A percentile compares a stretch with the other conserved stretches of the same genome.
Conservation (phyloP, 164 flowering plant species). For the Sextonia rubra region DNA sequence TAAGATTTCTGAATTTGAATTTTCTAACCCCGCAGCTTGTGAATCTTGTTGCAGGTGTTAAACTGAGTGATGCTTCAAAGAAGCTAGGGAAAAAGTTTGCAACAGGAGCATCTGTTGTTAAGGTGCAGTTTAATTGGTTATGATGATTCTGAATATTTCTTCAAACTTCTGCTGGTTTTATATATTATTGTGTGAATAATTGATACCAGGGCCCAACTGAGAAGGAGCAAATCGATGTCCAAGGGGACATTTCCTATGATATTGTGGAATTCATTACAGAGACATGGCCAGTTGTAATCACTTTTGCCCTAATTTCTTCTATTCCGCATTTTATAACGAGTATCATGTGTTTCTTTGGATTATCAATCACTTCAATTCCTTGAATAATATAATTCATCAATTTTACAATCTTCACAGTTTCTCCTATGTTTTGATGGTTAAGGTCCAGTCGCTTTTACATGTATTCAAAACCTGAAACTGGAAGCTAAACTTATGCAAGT, state of each 20-base stretch:
- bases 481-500: no score
- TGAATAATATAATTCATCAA: no score
- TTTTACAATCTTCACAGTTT: background rate
- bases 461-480: no score
- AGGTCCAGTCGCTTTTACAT: background rate
- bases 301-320: conserved; percentile 2
- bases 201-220: conserved; percentile 82
- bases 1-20: background rate
- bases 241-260: conserved; percentile 88
- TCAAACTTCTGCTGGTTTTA: background rate
- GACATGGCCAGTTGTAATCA: conserved; percentile 89
- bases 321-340: background rate
- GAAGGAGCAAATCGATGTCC: conserved; percentile 98
- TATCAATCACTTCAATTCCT: no score
- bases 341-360: no score
- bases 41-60: conserved; percentile 54
- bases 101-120: conserved; percentile 98
- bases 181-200: conserved; percentile 4
- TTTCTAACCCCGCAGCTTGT: background rate
- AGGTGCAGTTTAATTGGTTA: conserved; percentile 40
- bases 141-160: background rate
- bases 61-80: conserved; percentile 97
- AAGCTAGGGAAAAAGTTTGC: conserved; percentile 98
- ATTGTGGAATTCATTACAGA: conserved; percentile 89
- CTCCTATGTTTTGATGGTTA: background rate